A percentile compares a stretch with the other conserved stretches of the same genome.
phyloP scores from a whole-genome alignment of 2,329 filamentous ascomycete genomes.

The Sphaerulina populicola region DNA sequence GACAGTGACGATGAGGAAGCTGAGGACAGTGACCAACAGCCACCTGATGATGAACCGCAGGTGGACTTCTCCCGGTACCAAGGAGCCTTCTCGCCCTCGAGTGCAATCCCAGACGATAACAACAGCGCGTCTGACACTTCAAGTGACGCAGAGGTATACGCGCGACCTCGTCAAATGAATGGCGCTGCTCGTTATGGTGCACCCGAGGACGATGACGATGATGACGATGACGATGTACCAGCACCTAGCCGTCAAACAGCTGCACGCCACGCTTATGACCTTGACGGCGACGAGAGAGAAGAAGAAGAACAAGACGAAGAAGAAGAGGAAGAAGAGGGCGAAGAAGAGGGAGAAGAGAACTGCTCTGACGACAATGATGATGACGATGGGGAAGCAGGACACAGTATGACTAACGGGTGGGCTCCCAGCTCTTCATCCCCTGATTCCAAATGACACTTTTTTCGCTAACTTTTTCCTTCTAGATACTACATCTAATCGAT shows the following conservation, averaged over 20 bases:
- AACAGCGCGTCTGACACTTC: neutral
- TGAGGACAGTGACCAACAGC: conserved; percentile 7
- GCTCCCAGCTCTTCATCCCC: conserved; percentile 10
- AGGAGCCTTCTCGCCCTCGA: conserved; percentile 5
- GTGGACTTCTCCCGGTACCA: conserved; percentile 12
- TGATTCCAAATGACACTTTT: neutral
- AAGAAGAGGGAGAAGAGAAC: neutral
- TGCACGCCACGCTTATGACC: neutral
- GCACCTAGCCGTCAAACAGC: neutral
- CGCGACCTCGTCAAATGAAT: neutral
- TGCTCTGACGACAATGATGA: neutral
- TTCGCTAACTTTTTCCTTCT: conserved; percentile 8
- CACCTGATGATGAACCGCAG: conserved; percentile 7
- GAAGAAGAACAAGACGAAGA: conserved; percentile 9
- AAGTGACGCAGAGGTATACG: neutral
- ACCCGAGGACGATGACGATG: conserved; percentile 1
- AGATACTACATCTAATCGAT: conserved; percentile 17
- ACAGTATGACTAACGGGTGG: conserved; percentile 25
- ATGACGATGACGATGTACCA: conserved; percentile 1
- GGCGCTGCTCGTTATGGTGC: neutral
- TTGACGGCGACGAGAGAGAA: conserved; percentile 1
- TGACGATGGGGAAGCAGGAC: conserved; percentile 6
- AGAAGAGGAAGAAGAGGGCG: neutral
- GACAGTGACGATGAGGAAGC: conserved; percentile 15
- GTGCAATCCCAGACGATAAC: neutral